phyloP scores from a whole-genome alignment of 257 asterid genomes.

The Phtheirospermum japonicum region DNA sequence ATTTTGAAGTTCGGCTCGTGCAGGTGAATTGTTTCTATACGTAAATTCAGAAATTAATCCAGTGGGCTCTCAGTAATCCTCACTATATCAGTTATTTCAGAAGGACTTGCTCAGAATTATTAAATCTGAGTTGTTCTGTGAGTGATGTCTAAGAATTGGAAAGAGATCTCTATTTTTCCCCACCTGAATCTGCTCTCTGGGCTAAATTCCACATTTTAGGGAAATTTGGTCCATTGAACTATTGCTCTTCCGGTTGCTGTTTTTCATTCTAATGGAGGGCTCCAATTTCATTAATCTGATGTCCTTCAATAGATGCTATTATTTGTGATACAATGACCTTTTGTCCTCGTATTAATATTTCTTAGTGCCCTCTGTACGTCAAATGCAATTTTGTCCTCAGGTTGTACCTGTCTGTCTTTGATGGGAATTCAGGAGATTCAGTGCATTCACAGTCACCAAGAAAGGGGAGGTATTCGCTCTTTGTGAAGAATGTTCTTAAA shows the following conservation, averaged over 20 bases:
- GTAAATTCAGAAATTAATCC: not conserved
- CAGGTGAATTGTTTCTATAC: conserved; percentile 51
- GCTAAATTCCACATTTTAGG: not conserved
- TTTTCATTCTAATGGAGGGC: conserved; percentile 8
- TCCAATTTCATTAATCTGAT: not conserved
- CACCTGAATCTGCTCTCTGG: not conserved
- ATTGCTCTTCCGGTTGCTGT: not conserved
- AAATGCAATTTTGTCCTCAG: conserved; percentile 38
- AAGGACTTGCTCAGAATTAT: not conserved
- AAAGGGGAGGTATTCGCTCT: conserved; percentile 43
- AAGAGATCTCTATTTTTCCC: conserved; percentile 17
- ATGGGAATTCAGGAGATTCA: conserved; percentile 54
- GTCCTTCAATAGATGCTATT: not conserved
- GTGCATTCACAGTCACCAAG: conserved; percentile 52
- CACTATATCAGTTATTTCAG: not conserved
- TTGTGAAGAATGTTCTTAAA: conserved; percentile 6
- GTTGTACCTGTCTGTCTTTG: conserved; percentile 58
- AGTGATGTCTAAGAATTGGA: conserved; percentile 17
- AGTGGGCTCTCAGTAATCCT: not conserved
- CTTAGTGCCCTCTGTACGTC: conserved; percentile 26
- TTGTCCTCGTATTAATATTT: conserved; percentile 12
- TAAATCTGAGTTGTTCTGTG: conserved; percentile 25
- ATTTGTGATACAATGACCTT: conserved; percentile 5
- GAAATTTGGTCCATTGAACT: conserved; percentile 5
- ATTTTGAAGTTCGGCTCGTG: conserved; percentile 87